phyloP scores from a whole-genome alignment of 176 grass and related monocot species.

The Alloteropsis semialata region DNA sequence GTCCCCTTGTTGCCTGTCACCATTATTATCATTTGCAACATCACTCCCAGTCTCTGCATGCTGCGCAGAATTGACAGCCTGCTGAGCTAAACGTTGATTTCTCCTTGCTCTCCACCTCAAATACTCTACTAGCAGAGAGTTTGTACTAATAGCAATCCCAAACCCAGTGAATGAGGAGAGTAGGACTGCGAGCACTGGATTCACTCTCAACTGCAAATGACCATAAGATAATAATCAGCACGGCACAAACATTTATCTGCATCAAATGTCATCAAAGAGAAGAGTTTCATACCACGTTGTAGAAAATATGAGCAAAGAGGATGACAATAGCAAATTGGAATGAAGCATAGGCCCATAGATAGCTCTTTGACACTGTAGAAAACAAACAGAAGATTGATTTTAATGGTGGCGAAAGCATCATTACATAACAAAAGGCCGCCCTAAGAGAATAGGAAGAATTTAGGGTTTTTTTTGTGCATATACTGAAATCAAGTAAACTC shows the following conservation, averaged over 20 bases:
- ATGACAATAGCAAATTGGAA: constrained; percentile 98
- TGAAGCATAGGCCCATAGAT: constrained; percentile 91
- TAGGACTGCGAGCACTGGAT: constrained; percentile 68
- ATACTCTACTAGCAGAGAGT: constrained; percentile 75
- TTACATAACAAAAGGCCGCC: not conserved
- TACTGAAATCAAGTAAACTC: not conserved
- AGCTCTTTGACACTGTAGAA: constrained; percentile 66
- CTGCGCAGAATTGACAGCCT: constrained; percentile 10
- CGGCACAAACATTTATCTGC: not conserved
- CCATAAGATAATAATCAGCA: constrained; percentile 15
- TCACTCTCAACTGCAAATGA: constrained; percentile 62
- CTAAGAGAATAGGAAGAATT: not conserved
- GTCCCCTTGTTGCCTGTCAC: constrained; percentile 36
- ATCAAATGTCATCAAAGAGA: constrained; percentile 5
- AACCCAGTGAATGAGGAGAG: constrained; percentile 94
- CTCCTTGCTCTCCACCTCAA: constrained; percentile 77
- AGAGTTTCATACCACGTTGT: constrained; percentile 66
- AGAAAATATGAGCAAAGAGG: constrained; percentile 95
- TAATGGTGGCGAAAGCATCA: not conserved
- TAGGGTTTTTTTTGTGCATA: not conserved
- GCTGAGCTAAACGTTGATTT: constrained; percentile 39
- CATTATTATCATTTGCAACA: constrained; percentile 20
- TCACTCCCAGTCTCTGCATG: constrained; percentile 23
- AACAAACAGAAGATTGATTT: not conserved
- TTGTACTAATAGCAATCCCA: constrained; percentile 86